Conservation (phyloP, 1,139 yeast species). For the Pichia sp. region DNA sequence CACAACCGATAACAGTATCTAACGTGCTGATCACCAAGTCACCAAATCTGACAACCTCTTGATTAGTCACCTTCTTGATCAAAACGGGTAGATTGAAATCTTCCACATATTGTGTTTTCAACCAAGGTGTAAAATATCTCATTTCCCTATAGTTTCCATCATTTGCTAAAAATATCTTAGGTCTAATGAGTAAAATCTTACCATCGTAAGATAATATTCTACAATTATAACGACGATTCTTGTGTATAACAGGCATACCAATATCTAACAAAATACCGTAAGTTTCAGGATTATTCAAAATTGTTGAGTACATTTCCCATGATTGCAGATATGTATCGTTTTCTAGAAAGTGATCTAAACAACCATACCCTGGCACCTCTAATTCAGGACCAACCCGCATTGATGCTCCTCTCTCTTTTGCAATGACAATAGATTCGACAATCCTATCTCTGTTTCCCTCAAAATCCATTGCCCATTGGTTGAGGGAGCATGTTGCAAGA, state of each 20-base stretch:
- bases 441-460: constrained; percentile 95
- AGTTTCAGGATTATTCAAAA: constrained; percentile 60
- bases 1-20: constrained; percentile 89
- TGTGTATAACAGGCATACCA: constrained; percentile 91
- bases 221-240: constrained; percentile 86
- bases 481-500: constrained; percentile 64
- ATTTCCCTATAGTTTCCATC: constrained; percentile 98
- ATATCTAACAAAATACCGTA: constrained; percentile 78
- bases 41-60: constrained; percentile 70
- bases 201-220: constrained; percentile 79
- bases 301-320: constrained; percentile 89
- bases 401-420: constrained; percentile 71
- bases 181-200: constrained; percentile 76
- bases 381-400: constrained; percentile 96
- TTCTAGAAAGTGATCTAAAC: constrained; percentile 91
- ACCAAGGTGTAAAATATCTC: constrained; percentile 97
- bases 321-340: constrained; percentile 84
- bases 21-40: constrained; percentile 81
- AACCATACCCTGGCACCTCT: constrained; percentile 92
- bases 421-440: constrained; percentile 68
- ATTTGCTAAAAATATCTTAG: constrained; percentile 87
- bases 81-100: constrained; percentile 63
- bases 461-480: constrained; percentile 98
- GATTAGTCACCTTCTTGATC: constrained; percentile 61
- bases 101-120: constrained; percentile 70